phyloP scores from a whole-genome alignment of 2,329 filamentous ascomycete species.

The Aureobasidium sp. region DNA sequence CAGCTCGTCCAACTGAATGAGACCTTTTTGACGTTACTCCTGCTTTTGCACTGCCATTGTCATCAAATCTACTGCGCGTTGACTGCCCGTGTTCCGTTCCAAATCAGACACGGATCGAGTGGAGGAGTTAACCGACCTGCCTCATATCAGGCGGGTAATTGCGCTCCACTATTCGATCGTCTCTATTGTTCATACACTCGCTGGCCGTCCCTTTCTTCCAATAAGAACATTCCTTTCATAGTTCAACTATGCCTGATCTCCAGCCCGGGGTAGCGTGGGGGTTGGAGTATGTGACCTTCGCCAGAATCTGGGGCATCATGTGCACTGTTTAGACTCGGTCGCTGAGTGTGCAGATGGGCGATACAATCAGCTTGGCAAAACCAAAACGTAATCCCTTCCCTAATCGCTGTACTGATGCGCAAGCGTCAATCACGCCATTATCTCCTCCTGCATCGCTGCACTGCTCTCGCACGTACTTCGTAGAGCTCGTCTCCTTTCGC shows the following conservation, averaged over 20 bases:
- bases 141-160: constrained; percentile 6
- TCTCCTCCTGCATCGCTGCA: not conserved
- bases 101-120: constrained; percentile 3
- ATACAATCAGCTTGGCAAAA: not conserved
- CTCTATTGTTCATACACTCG: not conserved
- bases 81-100: not conserved
- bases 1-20: not conserved
- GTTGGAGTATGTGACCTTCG: not conserved
- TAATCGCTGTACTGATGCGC: not conserved
- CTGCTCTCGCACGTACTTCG: not conserved
- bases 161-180: constrained; percentile 1
- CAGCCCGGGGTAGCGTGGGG: not conserved
- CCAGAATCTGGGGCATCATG: not conserved
- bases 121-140: constrained; percentile 1
- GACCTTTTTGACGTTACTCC: not conserved
- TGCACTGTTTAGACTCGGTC: not conserved
- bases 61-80: not conserved
- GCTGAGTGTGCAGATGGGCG: not conserved
- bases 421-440: constrained; percentile 10
- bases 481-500: not conserved
- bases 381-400: constrained; percentile 4
- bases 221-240: not conserved
- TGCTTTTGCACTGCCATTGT: not conserved
- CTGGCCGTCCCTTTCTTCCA: not conserved
- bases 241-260: not conserved